Base-by-base conservation (phyloP, 306 rosid genomes). In the Dalbergia oliveri region DNA sequence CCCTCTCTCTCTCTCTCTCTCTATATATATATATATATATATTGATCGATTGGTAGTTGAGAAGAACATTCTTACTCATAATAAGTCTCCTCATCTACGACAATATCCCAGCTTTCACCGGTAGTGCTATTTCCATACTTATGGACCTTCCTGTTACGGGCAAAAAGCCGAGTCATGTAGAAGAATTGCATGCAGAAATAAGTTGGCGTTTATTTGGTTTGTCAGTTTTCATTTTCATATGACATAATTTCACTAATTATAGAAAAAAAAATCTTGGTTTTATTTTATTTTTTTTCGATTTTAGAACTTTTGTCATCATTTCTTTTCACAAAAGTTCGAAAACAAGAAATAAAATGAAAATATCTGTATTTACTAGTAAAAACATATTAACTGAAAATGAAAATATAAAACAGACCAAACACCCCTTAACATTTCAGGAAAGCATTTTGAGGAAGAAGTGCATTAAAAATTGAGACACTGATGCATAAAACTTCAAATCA, bases 81-180 rank as follows among this genome's bases (percentile, higher is more conserved):
- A 80, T 90, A 93, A 18, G 98, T 95, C 80, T 93, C 99, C 85
- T 95, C 98, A 21, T 91, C 98, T 74, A 95, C 96, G 19, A 89
- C 91, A 69, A 95, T 93, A 66, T 95, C 99, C 98, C 99, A 95
- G 88, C 94, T 91, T 86, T 95, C 99, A 51, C 97, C 92, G 5
- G 98, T 95, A 35, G 98, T 91, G 88, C 97, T 95, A 77, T 95
- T 93, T 80, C 99, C 99, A 79, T 93, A 95, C 80, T 95, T 95
- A 84, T 95, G 99, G 86, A 95, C 98, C 83, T 95, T 95, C 72
- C 99, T 95, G 97, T 45, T 80, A 62, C 65, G 79, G 59, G 75
- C 57, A 73, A 84, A 26, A 75, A 53, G 18, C 54, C 19, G 66
- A 44, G 21, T 77, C 35, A 84, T 65, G 67, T 62, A 66, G 66